Conservation (phyloP, 805 yeast genomes). For the Clavispora vitiphila region DNA sequence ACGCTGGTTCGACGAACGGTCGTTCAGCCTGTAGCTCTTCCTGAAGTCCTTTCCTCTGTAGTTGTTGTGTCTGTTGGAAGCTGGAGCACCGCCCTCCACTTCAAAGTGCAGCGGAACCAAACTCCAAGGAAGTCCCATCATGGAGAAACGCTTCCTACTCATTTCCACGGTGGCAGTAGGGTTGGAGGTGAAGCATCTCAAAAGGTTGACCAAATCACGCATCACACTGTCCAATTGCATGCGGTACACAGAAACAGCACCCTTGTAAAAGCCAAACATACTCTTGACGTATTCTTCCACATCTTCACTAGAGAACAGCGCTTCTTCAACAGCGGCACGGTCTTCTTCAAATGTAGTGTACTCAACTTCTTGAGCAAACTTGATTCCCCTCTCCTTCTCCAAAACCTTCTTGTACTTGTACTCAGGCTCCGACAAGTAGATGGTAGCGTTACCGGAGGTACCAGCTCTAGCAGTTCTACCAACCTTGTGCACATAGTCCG, state of each 20-base stretch:
- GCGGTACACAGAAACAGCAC: constrained; percentile 15
- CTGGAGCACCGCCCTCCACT: neutral
- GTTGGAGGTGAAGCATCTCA: constrained; percentile 6
- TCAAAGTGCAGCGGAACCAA: constrained; percentile 10
- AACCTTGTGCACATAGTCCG: constrained; percentile 87
- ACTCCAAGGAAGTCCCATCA: constrained; percentile 11
- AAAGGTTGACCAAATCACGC: constrained; percentile 9
- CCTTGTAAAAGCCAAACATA: constrained; percentile 25
- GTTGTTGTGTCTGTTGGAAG: neutral
- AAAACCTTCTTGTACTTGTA: constrained; percentile 48
- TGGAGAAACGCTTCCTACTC: constrained; percentile 8
- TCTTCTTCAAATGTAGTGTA: constrained; percentile 37
- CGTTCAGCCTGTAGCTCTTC: neutral
- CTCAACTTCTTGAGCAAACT: constrained; percentile 40
- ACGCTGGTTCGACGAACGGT: neutral
- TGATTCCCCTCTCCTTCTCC: constrained; percentile 46
- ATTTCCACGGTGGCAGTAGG: constrained; percentile 8
- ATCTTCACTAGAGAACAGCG: constrained; percentile 16
- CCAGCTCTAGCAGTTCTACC: constrained; percentile 98
- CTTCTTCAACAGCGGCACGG: constrained; percentile 16
- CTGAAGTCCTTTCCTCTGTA: neutral
- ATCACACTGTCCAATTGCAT: constrained; percentile 7
- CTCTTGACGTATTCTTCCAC: constrained; percentile 22
- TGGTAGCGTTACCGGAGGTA: constrained; percentile 62
- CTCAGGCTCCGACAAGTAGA: constrained; percentile 57